These are phyloP conservation scores for Monilinia aucupariae DNA, from an alignment of 2,329 filamentous ascomycete genomes.

Conservation along the genomic window DNA sequence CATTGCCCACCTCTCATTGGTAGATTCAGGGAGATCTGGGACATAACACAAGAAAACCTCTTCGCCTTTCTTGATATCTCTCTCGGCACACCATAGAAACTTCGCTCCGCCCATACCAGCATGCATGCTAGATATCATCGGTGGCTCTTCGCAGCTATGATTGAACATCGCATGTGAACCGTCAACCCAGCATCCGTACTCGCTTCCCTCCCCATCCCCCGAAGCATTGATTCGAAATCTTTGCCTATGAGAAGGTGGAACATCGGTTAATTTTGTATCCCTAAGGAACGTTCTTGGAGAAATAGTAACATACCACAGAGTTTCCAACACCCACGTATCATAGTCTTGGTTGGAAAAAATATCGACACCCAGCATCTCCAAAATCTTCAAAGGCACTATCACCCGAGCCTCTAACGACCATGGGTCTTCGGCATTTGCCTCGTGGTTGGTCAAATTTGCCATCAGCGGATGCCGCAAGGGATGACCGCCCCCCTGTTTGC, in stretches of 20 bases:
- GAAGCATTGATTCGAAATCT: background rate
- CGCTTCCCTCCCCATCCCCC: background rate
- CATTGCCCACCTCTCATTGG: background rate
- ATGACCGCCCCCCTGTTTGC: background rate
- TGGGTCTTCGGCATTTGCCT: background rate
- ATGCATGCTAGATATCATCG: background rate
- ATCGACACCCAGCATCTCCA: background rate
- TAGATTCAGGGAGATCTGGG: background rate
- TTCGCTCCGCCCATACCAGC: background rate
- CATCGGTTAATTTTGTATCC: background rate
- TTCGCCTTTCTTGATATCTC: background rate
- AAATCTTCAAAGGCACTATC: background rate
- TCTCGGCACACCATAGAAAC: background rate
- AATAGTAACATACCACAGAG: background rate
- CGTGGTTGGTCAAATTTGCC: background rate
- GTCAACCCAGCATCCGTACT: background rate
- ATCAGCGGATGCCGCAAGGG: background rate
- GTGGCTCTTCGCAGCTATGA: background rate
- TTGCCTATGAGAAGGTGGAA: background rate
- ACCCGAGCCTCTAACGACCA: background rate
- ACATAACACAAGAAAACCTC: background rate
- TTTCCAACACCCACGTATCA: conserved; percentile 1
- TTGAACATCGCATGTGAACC: background rate
- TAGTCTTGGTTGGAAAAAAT: background rate
- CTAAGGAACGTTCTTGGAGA: too few relatives aligned